Evolutionary conservation across 441 rosid genomes (phyloP), one percentile per base, ranked within the genome.

Genomic region (Lepidium campestre): DNA sequence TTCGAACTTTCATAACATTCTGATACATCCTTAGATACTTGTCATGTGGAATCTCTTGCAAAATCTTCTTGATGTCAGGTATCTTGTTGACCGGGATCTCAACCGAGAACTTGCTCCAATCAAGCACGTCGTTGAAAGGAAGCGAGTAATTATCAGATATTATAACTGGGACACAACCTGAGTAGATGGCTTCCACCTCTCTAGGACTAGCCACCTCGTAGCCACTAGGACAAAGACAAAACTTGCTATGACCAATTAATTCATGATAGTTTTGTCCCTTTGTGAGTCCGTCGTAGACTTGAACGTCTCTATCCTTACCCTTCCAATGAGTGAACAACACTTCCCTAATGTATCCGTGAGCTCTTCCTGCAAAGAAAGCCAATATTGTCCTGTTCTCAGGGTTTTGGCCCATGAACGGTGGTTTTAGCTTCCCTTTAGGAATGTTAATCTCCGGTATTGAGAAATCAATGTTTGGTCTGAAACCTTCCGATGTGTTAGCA

Each of bases 161-260:
- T 3, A 79, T 68, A 11, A 85, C 82, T 0, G 86, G 89, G 4
- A 82, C 65, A 19, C 86, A 80, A 0, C 85, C 85, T 0, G 69
- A 70, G 6, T 62, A 29, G 11, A 85, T 42, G 3, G 86, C 71
- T 45, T 74, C 78, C 0, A 79, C 82, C 12, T 80, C 72, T 68
- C 83, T 57, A 2, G 85, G 83, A 63, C 87, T 84, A 3, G 86
- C 89, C 18, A 86, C 89, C 45, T 84, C 83, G 18, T 47, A 81
- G 61, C 91, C 87, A 50, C 92, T 86, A 11, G 87, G 92, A 72
- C 89, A 84, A 56, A 86, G 45, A 65, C 89, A 86, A 67, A 81
- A 84, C 75, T 75, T 82, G 69, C 82, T 78, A 55, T 29, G 72
- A 18, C 79, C 83, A 76, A 79, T 81, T 14, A 79, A 17, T 11